Evolutionary conservation across 1,284 basidiomycete genomes (phyloP).

Genomic region (Ustilago loliicola): DNA sequence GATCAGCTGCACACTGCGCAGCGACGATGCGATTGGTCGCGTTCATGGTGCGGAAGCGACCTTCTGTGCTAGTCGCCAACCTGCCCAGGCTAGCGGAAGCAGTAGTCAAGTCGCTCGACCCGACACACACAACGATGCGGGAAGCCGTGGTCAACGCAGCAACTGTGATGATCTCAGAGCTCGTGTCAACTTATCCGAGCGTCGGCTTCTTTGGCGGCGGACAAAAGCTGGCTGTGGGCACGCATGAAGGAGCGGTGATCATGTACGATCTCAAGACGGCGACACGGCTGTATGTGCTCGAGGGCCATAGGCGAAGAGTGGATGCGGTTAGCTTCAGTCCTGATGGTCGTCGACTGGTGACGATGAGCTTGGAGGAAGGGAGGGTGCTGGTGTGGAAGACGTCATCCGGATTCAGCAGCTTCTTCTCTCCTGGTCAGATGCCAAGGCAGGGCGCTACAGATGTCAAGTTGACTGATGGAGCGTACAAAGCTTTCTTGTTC

Average conservation of each 20-base stretch:
- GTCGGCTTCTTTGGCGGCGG: conserved; percentile 88
- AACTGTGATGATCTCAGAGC: conserved; percentile 85
- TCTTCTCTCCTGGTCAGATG: conserved; percentile 90
- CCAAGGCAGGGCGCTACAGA: conserved; percentile 86
- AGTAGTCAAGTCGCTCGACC: conserved; percentile 95
- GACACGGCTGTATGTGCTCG: conserved; percentile 92
- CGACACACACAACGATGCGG: conserved; percentile 83
- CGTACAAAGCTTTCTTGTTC: conserved; percentile 68
- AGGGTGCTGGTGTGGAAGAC: conserved; percentile 71
- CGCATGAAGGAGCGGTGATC: conserved; percentile 83
- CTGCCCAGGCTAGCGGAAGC: conserved; percentile 91
- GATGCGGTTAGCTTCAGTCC: conserved; percentile 78
- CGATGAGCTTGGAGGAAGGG: conserved; percentile 85
- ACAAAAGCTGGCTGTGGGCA: conserved; percentile 92
- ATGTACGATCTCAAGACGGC: conserved; percentile 98
- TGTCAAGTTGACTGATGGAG: conserved; percentile 40
- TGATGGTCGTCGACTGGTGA: conserved; percentile 89
- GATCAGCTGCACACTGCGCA: conserved; percentile 82
- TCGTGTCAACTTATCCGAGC: conserved; percentile 85
- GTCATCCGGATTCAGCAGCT: conserved; percentile 76
- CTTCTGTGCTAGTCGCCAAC: conserved; percentile 81
- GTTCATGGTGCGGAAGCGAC: conserved; percentile 85
- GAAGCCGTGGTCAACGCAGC: conserved; percentile 90
- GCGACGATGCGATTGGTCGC: conserved; percentile 93
- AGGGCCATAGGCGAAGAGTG: conserved; percentile 76